A percentile compares a stretch with the other conserved stretches of the same genome.
These are phyloP conservation scores for Syncephalis plumigaleata DNA, from an alignment of 371 early-diverging fungal species.

Conservation along the genomic window DNA sequence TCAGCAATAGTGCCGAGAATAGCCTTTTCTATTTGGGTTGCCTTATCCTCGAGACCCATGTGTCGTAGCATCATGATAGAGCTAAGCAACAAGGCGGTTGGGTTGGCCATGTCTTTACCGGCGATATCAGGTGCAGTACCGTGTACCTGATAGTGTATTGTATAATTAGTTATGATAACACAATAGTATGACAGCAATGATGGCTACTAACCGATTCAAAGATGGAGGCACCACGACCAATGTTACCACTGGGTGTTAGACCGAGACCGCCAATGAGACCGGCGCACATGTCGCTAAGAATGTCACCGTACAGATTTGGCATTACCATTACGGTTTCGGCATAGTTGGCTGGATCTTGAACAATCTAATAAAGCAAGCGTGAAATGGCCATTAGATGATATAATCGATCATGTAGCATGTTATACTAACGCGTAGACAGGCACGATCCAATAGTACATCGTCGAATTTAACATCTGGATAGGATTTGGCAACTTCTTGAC, in stretches of 20 bases:
- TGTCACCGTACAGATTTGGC: conserved; percentile 99
- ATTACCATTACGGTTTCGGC: conserved; percentile 94
- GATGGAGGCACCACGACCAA: conserved; percentile 91
- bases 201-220: conserved; percentile 56
- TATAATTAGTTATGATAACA: too few species aligned
- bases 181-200: too few species aligned
- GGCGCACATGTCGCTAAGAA: conserved; percentile 92
- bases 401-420: too few species aligned
- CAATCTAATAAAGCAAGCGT: conserved; percentile 10
- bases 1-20: conserved; percentile 89
- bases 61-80: conserved; percentile 96
- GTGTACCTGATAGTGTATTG: conserved; percentile 23
- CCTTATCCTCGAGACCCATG: conserved; percentile 67
- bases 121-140: conserved; percentile 98
- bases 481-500: conserved; percentile 77
- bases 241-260: conserved; percentile 94
- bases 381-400: too few species aligned
- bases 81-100: conserved; percentile 82
- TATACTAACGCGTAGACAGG: conserved; percentile 56
- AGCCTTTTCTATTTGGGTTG: conserved; percentile 73
- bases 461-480: conserved; percentile 88
- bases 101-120: conserved; percentile 79
- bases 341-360: conserved; percentile 82
- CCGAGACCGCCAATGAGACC: conserved; percentile 98
- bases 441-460: conserved; percentile 84